Conservation (phyloP, 2,329 filamentous ascomycete species). For the Bisporella sp. region DNA sequence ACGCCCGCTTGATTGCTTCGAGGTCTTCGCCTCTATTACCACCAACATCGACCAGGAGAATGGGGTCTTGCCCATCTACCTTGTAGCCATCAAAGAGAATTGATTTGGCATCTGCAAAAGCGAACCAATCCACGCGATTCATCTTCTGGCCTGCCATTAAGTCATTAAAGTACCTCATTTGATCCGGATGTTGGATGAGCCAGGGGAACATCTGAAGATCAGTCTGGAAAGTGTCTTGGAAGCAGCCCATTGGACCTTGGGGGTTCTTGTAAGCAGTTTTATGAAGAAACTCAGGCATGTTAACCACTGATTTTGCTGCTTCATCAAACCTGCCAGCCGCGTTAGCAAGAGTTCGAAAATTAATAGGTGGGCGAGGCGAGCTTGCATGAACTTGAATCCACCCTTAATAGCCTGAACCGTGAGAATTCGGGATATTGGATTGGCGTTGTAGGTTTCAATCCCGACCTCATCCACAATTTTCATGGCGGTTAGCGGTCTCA, state of each 20-base stretch:
- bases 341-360: not conserved
- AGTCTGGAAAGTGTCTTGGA: constrained; percentile 7
- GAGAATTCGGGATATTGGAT: constrained; percentile 1
- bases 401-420: constrained; percentile 1
- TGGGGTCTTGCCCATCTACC: not conserved
- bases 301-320: constrained; percentile 4
- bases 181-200: constrained; percentile 7
- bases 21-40: constrained; percentile 6
- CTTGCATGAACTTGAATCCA: constrained; percentile 7
- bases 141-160: constrained; percentile 10
- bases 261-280: constrained; percentile 4
- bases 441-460: constrained; percentile 6
- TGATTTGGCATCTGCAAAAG: constrained; percentile 3
- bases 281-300: constrained; percentile 3
- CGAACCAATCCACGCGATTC: constrained; percentile 6
- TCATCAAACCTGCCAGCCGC: not conserved
- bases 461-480: constrained; percentile 4
- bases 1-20: constrained; percentile 5
- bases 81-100: constrained; percentile 3
- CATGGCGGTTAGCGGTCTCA: constrained; percentile 1
- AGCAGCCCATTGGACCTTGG: not conserved
- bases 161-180: constrained; percentile 10
- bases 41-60: constrained; percentile 9
- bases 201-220: constrained; percentile 10
- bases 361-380: not conserved